Base-by-base conservation (phyloP, 1,284 basidiomycete species). In the Pseudozyma sp. region DNA sequence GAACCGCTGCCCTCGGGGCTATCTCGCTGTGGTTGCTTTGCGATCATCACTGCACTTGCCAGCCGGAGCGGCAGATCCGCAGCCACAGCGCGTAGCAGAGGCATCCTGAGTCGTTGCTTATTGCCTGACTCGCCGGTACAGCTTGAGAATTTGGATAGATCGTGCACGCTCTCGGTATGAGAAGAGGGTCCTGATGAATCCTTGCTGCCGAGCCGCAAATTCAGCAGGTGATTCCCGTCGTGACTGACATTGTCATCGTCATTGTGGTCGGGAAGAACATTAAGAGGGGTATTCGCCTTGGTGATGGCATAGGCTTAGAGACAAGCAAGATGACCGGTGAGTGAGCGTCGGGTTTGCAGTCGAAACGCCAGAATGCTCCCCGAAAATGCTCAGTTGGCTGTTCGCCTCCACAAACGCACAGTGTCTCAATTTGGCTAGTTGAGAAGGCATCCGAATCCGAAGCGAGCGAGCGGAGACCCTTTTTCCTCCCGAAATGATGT, bases 1-100 rank as follows among this genome's bases (percentile, higher is more conserved):
- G 88, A 86, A 35, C 88, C 88, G 49, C 58, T 54, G 4, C 77
- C 77, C 30, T 73, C 54, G 5, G 74, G 74, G 5, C 47, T n/a
- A 5, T 61, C n/a, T 30, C 39, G 56, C 37, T 54, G 44, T 8
- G 62, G 58, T 16, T 56, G 24, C 16, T 66, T 61, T 37, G 47
- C 37, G 3, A 61, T 31, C 46, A 52, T 14, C 39, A 60, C 42
- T 17, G 48, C 31, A 0, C 30, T 14, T 29, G 62, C 57, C 24
- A 60, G 54, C 45, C 47, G 46, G 10, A 34, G 30, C 35, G 66
- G 55, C 54, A 50, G 29, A 42, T 49, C 47, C 35, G 34, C 30
- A 8, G 19, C 45, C 4, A 33, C 44, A n/a, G 50, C 50, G 11
- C 47, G 35, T 13, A 70, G n/a, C 0, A 49, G 48, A 35, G 68